Evolutionary conservation across 441 rosid species (phyloP).

Genomic region (Croton setiger): DNA sequence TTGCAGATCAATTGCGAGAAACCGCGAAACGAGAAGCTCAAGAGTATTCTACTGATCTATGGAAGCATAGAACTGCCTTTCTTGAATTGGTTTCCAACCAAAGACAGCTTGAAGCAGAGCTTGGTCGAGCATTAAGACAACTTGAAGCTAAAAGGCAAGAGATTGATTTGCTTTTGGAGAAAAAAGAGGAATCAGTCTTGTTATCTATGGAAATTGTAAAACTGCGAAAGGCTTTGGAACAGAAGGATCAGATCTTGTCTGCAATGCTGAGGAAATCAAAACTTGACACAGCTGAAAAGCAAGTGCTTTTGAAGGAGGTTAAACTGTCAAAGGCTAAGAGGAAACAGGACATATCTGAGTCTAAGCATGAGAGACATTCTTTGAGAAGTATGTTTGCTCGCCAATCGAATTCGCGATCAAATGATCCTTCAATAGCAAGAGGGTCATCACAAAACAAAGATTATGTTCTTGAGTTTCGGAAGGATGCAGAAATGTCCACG

Average conservation of each 20-base stretch:
- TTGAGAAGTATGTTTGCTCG: conserved; percentile 61
- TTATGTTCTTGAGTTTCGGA: conserved; percentile 30
- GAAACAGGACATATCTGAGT: conserved; percentile 61
- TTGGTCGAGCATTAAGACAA: conserved; percentile 64
- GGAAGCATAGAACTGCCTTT: conserved; percentile 87
- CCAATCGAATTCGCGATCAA: conserved; percentile 39
- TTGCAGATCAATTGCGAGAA: conserved; percentile 54
- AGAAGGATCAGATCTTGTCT: conserved; percentile 72
- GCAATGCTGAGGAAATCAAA: conserved; percentile 75
- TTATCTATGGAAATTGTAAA: conserved; percentile 55
- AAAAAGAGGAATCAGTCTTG: conserved; percentile 51
- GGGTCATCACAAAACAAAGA: conserved; percentile 32
- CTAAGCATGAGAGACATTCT: conserved; percentile 61
- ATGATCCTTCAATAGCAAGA: conserved; percentile 31
- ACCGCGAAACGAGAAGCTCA: conserved; percentile 48
- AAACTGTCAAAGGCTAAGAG: conserved; percentile 52
- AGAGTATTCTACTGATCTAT: conserved; percentile 65
- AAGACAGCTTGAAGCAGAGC: conserved; percentile 80
- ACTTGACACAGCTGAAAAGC: conserved; percentile 60
- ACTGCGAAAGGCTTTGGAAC: conserved; percentile 65
- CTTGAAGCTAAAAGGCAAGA: conserved; percentile 59
- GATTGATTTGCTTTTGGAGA: conserved; percentile 39
- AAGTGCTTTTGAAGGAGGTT: conserved; percentile 57
- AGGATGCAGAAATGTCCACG: conserved; percentile 34
- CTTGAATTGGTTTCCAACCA: conserved; percentile 90